Conservation (phyloP, 2,329 filamentous ascomycete genomes). For the Beauveria sp. region DNA sequence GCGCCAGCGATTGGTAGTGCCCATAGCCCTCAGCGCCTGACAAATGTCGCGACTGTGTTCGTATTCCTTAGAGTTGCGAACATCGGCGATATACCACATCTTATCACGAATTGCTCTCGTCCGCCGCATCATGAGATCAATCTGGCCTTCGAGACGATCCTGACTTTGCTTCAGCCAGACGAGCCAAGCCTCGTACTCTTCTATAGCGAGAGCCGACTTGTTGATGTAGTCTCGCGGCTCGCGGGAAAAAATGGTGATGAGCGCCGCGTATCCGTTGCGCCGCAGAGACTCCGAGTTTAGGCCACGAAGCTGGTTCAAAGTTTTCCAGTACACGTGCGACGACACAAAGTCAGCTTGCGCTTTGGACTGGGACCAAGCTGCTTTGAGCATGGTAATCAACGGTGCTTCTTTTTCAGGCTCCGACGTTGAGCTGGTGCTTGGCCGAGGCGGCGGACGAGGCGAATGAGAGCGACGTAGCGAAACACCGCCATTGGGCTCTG, state of each 20-base stretch:
- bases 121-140: constrained; percentile 67
- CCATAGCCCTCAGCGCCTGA: constrained; percentile 86
- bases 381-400: constrained; percentile 61
- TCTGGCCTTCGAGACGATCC: constrained; percentile 65
- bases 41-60: constrained; percentile 82
- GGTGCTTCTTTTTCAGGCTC: constrained; percentile 28
- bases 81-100: constrained; percentile 97
- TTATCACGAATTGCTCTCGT: constrained; percentile 78
- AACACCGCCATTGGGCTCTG: constrained; percentile 6
- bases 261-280: constrained; percentile 60
- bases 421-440: neutral
- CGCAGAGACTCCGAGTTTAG: constrained; percentile 54
- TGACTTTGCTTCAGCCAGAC: constrained; percentile 78
- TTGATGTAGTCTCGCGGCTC: constrained; percentile 63
- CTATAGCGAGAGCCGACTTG: constrained; percentile 62
- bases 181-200: constrained; percentile 74
- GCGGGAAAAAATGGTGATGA: constrained; percentile 66
- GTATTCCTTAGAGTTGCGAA: constrained; percentile 81
- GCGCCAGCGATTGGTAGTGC: constrained; percentile 50
- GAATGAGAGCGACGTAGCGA: neutral
- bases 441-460: neutral
- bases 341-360: constrained; percentile 76
- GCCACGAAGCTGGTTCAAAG: constrained; percentile 63
- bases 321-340: constrained; percentile 79
- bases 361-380: constrained; percentile 68